phyloP scores from a whole-genome alignment of 2,329 filamentous ascomycete genomes.

The Talaromyces funiculosus region DNA sequence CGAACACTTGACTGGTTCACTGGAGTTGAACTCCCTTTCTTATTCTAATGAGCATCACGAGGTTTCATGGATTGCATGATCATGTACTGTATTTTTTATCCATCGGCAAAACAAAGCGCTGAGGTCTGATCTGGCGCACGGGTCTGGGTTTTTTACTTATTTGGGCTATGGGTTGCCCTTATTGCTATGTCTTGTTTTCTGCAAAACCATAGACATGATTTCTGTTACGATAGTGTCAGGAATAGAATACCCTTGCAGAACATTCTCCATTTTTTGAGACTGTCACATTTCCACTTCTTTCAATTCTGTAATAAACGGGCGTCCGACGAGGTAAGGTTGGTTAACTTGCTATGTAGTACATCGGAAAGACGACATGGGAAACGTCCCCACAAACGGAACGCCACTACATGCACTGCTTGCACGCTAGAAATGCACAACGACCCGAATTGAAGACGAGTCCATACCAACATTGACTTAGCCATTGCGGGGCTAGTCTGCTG shows the following conservation, averaged over 20 bases:
- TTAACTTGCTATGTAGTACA: too few relatives aligned
- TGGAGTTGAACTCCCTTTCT: slow-evolving; percentile 4
- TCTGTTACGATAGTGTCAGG: slow-evolving; percentile 6
- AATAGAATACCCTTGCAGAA: slow-evolving; percentile 6
- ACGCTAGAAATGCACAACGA: slow-evolving; percentile 4
- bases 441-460: not conserved
- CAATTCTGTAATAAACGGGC: not conserved
- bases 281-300: not conserved
- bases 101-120: slow-evolving; percentile 8
- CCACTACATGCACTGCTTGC: not conserved
- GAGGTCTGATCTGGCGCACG: slow-evolving; percentile 10
- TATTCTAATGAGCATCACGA: slow-evolving; percentile 11
- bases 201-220: slow-evolving; percentile 5
- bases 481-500: not conserved
- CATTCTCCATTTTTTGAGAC: not conserved
- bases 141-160: slow-evolving; percentile 6
- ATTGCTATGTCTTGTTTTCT: not conserved
- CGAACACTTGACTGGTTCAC: not conserved
- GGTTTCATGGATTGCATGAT: slow-evolving; percentile 15
- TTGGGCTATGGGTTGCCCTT: not conserved
- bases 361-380: not conserved
- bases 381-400: not conserved
- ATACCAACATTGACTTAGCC: not conserved
- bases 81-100: slow-evolving; percentile 14
- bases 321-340: not conserved